Evolutionary conservation across 768 basidiomycete species (phyloP).

Genomic region (Kwoniella shandongensis): DNA sequence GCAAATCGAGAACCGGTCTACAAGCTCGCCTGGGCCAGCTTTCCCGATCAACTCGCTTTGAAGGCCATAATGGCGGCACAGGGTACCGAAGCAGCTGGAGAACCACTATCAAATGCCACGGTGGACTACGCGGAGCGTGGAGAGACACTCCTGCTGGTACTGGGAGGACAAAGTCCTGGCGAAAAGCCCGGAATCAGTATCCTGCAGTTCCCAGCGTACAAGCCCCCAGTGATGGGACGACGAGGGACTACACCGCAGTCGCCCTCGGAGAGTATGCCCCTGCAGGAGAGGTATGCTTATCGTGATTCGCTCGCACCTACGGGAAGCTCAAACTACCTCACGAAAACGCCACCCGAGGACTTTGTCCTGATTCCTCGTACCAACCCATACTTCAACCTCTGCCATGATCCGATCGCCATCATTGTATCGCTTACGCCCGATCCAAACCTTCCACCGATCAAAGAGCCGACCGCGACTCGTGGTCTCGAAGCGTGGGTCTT

Average conservation of each 20-base stretch:
- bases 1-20: slow-evolving; percentile 71
- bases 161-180: slow-evolving; percentile 68
- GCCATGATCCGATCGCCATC: slow-evolving; percentile 69
- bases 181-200: slow-evolving; percentile 66
- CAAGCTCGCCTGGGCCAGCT: slow-evolving; percentile 81
- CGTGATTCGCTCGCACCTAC: slow-evolving; percentile 58
- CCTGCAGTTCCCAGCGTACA: slow-evolving; percentile 63
- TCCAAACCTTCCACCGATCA: slow-evolving; percentile 36
- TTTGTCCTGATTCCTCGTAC: slow-evolving; percentile 71
- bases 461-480: slow-evolving; percentile 55
- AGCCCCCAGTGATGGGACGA: slow-evolving; percentile 31
- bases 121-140: slow-evolving; percentile 60
- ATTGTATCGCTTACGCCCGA: slow-evolving; percentile 63
- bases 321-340: slow-evolving; percentile 62
- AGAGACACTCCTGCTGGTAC: slow-evolving; percentile 69
- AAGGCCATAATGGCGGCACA: slow-evolving; percentile 52
- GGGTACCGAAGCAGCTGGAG: slow-evolving; percentile 31
- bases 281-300: slow-evolving; percentile 64
- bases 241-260: slow-evolving; percentile 31
- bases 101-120: slow-evolving; percentile 47
- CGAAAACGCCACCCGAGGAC: slow-evolving; percentile 68
- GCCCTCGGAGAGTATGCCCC: slow-evolving; percentile 51
- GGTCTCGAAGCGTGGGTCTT: slow-evolving; percentile 67
- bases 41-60: slow-evolving; percentile 59
- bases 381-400: slow-evolving; percentile 68